phyloP scores from a whole-genome alignment of 208 protist genomes.

The Wallacemonas sp. region DNA sequence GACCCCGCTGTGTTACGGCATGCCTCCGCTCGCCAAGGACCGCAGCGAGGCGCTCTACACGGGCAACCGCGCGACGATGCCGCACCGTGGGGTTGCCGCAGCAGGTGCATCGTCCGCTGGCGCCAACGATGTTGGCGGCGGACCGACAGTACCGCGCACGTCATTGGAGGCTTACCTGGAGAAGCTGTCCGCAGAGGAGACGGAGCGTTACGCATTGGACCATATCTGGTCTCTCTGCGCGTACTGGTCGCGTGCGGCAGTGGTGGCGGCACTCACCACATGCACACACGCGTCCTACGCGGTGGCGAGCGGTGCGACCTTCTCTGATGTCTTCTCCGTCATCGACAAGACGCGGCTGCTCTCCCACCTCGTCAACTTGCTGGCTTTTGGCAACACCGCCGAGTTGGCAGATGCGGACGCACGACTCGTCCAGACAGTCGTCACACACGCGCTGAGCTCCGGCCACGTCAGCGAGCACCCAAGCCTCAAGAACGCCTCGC shows the following conservation, averaged over 20 bases:
- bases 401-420: conserved; percentile 20
- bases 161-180: conserved; percentile 29
- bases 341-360: conserved; percentile 9
- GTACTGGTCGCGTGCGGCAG: conserved; percentile 12
- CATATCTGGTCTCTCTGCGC: conserved; percentile 14
- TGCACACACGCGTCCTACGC: conserved; percentile 1
- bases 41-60: conserved; percentile 5
- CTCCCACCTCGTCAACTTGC: conserved; percentile 16
- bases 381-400: conserved; percentile 22
- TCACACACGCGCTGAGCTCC: conserved; percentile 19
- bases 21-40: background rate
- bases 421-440: conserved; percentile 18
- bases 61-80: background rate
- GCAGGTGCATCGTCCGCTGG: too few species aligned
- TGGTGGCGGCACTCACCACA: conserved; percentile 1
- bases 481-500: too few species aligned
- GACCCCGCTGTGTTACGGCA: conserved; percentile 1
- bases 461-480: too few species aligned
- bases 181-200: conserved; percentile 3
- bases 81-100: background rate
- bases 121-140: too few species aligned
- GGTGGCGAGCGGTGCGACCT: background rate
- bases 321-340: background rate
- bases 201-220: background rate
- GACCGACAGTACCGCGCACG: conserved; percentile 21